Percentiles rank a stretch among this genome's conserved stretches.
Evolutionary conservation across 345 rosid genomes (phyloP).

Genomic region (Anacardium occidentale): DNA sequence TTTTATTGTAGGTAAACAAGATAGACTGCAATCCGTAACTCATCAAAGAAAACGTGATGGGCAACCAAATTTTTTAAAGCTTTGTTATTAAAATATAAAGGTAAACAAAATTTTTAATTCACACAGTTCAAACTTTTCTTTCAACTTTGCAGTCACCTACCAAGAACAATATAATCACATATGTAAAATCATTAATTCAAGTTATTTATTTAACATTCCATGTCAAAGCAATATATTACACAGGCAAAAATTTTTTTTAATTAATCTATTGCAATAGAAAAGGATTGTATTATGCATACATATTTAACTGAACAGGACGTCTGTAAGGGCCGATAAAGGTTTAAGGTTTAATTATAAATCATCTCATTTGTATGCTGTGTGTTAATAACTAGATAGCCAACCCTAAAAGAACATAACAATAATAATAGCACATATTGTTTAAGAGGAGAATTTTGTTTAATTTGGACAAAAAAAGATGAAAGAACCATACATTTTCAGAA

Average conservation of each 20-base stretch:
- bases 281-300: too few species aligned
- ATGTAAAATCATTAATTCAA: neutral
- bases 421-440: neutral
- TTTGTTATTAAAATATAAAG: too few species aligned
- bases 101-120: constrained; percentile 27
- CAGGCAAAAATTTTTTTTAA: neutral
- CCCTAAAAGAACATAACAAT: neutral
- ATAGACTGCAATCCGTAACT: neutral
- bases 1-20: neutral
- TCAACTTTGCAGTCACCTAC: constrained; percentile 67
- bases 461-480: neutral
- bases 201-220: neutral
- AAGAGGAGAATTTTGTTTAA: neutral
- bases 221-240: neutral
- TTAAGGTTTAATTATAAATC: too few species aligned
- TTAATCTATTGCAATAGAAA: too few species aligned
- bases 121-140: constrained; percentile 62
- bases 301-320: too few species aligned
- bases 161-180: constrained; percentile 12
- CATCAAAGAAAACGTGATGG: neutral
- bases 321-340: too few species aligned
- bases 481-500: constrained; percentile 60
- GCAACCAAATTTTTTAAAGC: too few species aligned
- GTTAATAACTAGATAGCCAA: too few species aligned
- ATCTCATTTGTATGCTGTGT: too few species aligned